phyloP scores from a whole-genome alignment of 495 filamentous ascomycete species.

The Aspergillus steynii region DNA sequence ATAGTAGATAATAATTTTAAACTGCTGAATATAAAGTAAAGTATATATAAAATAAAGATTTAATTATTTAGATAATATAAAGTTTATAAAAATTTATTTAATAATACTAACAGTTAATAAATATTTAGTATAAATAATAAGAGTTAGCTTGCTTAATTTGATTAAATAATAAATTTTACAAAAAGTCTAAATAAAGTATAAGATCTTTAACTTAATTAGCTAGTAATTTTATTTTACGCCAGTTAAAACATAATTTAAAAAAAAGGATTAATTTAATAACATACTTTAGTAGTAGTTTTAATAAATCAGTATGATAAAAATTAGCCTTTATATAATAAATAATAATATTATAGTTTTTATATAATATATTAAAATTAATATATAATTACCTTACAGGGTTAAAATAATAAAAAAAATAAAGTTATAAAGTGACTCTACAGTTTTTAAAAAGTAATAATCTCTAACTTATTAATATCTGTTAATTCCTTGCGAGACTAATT shows the following conservation, averaged over 20 bases:
- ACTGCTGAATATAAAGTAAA: no score
- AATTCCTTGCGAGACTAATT: background rate
- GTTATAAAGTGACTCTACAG: background rate
- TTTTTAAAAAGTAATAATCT: constrained; percentile 2
- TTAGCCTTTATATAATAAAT: background rate
- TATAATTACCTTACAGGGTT: background rate
- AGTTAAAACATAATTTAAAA: background rate
- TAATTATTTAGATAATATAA: no score
- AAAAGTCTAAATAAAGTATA: no score
- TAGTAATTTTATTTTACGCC: no score
- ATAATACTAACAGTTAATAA: no score
- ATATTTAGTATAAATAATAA: no score
- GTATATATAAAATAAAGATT: no score
- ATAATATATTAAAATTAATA: background rate
- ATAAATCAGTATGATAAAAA: background rate
- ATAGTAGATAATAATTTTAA: no score
- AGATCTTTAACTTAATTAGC: background rate
- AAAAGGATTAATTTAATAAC: background rate
- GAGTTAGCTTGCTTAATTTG: background rate
- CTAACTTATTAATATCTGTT: background rate
- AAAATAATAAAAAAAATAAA: background rate
- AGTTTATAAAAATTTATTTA: no score
- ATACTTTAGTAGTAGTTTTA: background rate
- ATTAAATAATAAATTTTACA: background rate
- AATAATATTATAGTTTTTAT: background rate